Evolutionary conservation across 75 land plant species (phyloP).

Genomic region (Pinus albicaulis): DNA sequence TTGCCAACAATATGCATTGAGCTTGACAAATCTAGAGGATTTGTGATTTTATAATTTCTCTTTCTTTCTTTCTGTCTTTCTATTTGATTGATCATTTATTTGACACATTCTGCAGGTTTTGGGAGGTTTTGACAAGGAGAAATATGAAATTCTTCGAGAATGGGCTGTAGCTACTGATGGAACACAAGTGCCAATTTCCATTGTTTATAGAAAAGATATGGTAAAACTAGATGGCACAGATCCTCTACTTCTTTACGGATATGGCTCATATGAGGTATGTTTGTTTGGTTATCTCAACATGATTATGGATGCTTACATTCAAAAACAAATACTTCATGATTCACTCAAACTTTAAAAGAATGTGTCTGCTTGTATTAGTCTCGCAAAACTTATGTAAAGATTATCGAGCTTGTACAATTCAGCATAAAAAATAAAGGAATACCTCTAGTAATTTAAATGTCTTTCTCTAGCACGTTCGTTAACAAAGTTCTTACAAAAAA

Average conservation of each 20-base stretch:
- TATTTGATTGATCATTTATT: not conserved
- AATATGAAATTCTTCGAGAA: slow-evolving; percentile 77
- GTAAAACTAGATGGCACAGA: slow-evolving; percentile 96
- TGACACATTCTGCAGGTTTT: slow-evolving; percentile 55
- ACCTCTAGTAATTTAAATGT: no score
- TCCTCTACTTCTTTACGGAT: slow-evolving; percentile 92
- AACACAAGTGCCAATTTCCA: slow-evolving; percentile 73
- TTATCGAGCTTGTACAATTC: no score
- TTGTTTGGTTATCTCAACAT: not conserved
- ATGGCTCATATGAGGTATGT: slow-evolving; percentile 98
- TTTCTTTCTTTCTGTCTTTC: not conserved
- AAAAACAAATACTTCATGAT: not conserved
- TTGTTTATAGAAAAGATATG: slow-evolving; percentile 77
- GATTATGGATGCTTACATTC: not conserved
- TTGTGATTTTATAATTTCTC: slow-evolving; percentile 5
- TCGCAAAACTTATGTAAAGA: not conserved
- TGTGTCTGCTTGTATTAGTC: not conserved
- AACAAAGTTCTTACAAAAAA: no score
- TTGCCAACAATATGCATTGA: not conserved
- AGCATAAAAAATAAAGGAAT: no score
- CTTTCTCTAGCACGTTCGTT: no score
- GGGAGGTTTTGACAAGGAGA: slow-evolving; percentile 79
- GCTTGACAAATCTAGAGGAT: not conserved
- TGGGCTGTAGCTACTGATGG: slow-evolving; percentile 94
- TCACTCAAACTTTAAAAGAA: not conserved